phyloP scores from a whole-genome alignment of 352 stramenopile genomes.

The Pythium apleroticum region DNA sequence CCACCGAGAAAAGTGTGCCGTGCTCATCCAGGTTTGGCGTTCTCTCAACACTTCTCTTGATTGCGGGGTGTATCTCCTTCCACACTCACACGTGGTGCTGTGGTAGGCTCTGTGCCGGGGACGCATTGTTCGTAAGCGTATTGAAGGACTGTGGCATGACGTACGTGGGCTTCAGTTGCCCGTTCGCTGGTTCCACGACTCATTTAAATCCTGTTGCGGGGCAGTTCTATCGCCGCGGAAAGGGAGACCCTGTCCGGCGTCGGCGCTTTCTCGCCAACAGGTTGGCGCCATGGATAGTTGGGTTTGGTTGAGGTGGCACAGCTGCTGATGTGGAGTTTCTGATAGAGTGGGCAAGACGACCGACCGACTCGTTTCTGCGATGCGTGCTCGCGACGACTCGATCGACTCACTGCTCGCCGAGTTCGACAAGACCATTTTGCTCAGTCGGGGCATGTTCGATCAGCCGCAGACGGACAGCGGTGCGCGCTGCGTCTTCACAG shows the following conservation, averaged over 20 bases:
- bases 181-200: background rate
- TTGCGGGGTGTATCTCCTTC: background rate
- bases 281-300: conserved; percentile 18
- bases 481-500: conserved; percentile 14
- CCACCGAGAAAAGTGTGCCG: conserved; percentile 54
- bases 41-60: no score
- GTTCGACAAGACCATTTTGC: conserved; percentile 64
- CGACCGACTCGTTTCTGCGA: conserved; percentile 54
- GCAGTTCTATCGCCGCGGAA: conserved; percentile 68
- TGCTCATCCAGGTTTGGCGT: conserved; percentile 49
- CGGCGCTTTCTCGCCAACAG: conserved; percentile 68
- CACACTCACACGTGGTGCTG: background rate
- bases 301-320: background rate
- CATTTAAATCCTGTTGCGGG: background rate
- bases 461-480: conserved; percentile 41
- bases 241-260: conserved; percentile 52
- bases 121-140: background rate
- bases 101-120: conserved; percentile 17
- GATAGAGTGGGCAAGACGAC: conserved; percentile 58
- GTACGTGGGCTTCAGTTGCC: background rate
- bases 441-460: conserved; percentile 72
- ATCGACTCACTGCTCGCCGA: conserved; percentile 79
- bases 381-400: conserved; percentile 68
- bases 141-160: conserved; percentile 19
- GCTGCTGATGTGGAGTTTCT: background rate